These are phyloP conservation scores for Aspergillus sclerotioniger DNA, from an alignment of 495 filamentous ascomycete species.

Conservation along the genomic window DNA sequence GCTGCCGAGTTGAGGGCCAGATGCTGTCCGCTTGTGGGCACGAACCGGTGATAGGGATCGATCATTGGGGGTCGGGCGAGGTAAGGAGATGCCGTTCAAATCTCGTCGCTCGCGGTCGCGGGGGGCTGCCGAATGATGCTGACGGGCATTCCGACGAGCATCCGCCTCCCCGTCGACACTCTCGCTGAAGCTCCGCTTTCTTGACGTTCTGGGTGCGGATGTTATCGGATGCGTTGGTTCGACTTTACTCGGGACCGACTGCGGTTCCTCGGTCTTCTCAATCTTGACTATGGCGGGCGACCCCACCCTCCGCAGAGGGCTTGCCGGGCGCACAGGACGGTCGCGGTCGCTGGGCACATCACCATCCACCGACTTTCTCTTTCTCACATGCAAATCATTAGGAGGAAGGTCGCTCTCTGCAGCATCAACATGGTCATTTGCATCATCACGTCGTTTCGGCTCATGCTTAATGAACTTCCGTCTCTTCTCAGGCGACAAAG, in stretches of 20 bases:
- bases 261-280: conserved; percentile 36
- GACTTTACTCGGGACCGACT: conserved; percentile 22
- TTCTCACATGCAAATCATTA: conserved; percentile 29
- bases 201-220: conserved; percentile 22
- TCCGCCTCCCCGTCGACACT: conserved; percentile 38
- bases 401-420: conserved; percentile 24
- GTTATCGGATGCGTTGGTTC: conserved; percentile 19
- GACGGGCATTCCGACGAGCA: conserved; percentile 24
- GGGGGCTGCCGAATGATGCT: conserved; percentile 15
- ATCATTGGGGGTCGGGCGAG: conserved; percentile 42
- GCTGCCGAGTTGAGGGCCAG: conserved; percentile 52
- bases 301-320: conserved; percentile 22
- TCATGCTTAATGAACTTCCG: conserved; percentile 70
- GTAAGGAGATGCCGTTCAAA: conserved; percentile 24
- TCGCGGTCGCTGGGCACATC: conserved; percentile 24
- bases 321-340: conserved; percentile 28
- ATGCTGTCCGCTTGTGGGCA: conserved; percentile 60
- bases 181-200: conserved; percentile 46
- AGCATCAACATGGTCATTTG: conserved; percentile 47
- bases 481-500: conserved; percentile 64
- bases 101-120: conserved; percentile 30
- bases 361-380: conserved; percentile 33
- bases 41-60: conserved; percentile 64
- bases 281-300: conserved; percentile 37
- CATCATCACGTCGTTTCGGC: conserved; percentile 47